Evolutionary conservation across 2,329 filamentous ascomycete genomes (phyloP).

Genomic region (Helotiales sp.): DNA sequence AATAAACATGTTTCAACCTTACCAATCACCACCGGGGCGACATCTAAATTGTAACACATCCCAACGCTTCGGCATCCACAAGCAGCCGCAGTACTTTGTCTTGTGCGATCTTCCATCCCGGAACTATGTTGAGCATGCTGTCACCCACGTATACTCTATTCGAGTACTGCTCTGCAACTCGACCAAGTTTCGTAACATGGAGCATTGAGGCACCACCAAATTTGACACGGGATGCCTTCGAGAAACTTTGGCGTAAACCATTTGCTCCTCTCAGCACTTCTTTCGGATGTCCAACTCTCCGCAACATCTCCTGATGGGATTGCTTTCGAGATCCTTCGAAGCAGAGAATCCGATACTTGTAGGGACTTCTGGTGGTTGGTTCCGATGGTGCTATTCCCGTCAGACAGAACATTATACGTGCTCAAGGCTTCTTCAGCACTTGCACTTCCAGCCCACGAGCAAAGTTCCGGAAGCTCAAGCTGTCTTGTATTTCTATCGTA

Average conservation of each 20-base stretch:
- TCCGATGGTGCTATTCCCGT: too few species aligned
- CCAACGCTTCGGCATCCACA: slow-evolving; percentile 34
- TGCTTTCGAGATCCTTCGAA: slow-evolving; percentile 30
- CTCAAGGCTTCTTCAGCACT: too few species aligned
- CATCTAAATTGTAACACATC: slow-evolving; percentile 40
- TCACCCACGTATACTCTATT: slow-evolving; percentile 37
- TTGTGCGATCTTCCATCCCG: slow-evolving; percentile 44
- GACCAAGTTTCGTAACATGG: slow-evolving; percentile 43
- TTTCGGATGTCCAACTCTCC: slow-evolving; percentile 10
- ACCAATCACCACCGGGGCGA: slow-evolving; percentile 40
- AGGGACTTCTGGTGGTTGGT: neutral
- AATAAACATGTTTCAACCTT: slow-evolving; percentile 39
- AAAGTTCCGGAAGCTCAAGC: neutral
- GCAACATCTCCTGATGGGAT: slow-evolving; percentile 31
- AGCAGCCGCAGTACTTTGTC: slow-evolving; percentile 12
- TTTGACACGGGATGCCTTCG: slow-evolving; percentile 32
- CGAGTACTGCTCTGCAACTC: slow-evolving; percentile 33
- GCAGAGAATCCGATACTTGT: slow-evolving; percentile 4
- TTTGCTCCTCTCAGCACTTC: too few species aligned
- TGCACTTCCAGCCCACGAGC: neutral
- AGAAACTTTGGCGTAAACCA: slow-evolving; percentile 31
- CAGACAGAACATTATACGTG: too few species aligned
- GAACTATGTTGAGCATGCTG: slow-evolving; percentile 43
- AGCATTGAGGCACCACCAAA: slow-evolving; percentile 28
- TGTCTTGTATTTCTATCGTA: neutral